Evolutionary conservation across 805 yeast genomes (phyloP), one percentile per base, ranked within the genome.

Genomic region (Metschnikowia drakensbergensis): DNA sequence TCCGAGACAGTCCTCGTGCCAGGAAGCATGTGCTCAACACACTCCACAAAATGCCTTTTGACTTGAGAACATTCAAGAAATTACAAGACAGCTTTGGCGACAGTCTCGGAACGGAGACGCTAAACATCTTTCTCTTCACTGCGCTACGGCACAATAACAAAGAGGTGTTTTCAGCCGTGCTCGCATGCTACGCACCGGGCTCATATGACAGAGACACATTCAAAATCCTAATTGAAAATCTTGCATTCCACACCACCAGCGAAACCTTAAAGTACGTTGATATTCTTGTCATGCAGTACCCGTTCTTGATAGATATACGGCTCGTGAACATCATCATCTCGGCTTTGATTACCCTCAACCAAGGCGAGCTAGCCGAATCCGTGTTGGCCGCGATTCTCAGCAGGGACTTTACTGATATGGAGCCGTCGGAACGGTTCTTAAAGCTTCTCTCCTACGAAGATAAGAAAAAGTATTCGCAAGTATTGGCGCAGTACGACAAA

Each of bases 61-160:
- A 63, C 30, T 54, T 45, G 51, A 46, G 52, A 1, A 52, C 61
- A 3, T 66, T 60, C 49, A 45, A 50, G 11, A 59, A 55, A 46
- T 53, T 61, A 17, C 48, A 46, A 22, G 52, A 30, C 41, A 57
- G 44, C 35, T 57, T 55, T 36, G 50, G 47, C 6, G 46, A 48
- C 5, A 39, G 37, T 6, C 27, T 49, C 4, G 49, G 49, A 17
- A 49, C 58, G 8, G 62, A 55, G 28, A 61, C 63, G 3, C 53
- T 52, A 29, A 67, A 68, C 46, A 51, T 55, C 22, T 54, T 68
- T n/a, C 54, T 69, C 9, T 52, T 58, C 35, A 57, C 54, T 38
- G 70, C 72, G 1, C 52, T 66, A 6, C 54, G 71, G 45, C 69
- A 71, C 50, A 48, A 57, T 2, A 49, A 61, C 28, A 43, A 45